These are phyloP conservation scores for Leucosporidium scottii DNA, from an alignment of 768 basidiomycete genomes.

Conservation along the genomic window DNA sequence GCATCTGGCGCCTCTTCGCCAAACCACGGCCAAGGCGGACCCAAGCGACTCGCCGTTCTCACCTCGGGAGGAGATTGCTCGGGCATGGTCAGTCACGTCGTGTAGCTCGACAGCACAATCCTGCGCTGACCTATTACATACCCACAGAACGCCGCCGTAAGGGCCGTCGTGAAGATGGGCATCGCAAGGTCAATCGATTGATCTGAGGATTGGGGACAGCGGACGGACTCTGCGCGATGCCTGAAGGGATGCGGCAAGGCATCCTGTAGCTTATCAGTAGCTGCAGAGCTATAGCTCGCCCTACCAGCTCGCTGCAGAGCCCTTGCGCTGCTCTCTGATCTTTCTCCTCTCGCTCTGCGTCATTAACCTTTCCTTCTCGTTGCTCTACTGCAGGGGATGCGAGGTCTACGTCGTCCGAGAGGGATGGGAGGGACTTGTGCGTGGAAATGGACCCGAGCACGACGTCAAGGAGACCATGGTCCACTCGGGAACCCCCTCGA, in stretches of 20 bases:
- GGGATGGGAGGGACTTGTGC: slow-evolving; percentile 95
- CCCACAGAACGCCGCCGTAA: slow-evolving; percentile 68
- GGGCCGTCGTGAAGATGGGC: slow-evolving; percentile 83
- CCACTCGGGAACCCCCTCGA: slow-evolving; percentile 34
- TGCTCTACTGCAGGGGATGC: slow-evolving; percentile 60
- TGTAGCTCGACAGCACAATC: too few relatives aligned
- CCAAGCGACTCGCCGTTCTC: slow-evolving; percentile 58
- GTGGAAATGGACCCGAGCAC: slow-evolving; percentile 60
- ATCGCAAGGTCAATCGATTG: slow-evolving; percentile 67
- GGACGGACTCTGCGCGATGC: neutral
- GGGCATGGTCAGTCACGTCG: slow-evolving; percentile 48
- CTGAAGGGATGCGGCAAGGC: too few relatives aligned
- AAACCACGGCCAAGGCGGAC: neutral
- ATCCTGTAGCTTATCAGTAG: neutral
- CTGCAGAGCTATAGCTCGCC: neutral
- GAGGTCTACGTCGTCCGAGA: slow-evolving; percentile 94
- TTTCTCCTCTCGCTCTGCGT: neutral
- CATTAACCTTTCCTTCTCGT: neutral
- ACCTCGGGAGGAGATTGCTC: slow-evolving; percentile 97
- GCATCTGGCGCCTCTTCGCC: neutral
- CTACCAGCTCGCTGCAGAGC: neutral
- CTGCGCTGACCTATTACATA: too few relatives aligned
- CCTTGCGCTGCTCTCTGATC: neutral
- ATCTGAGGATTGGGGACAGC: neutral
- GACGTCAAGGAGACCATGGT: slow-evolving; percentile 20